Evolutionary conservation across 2,329 filamentous ascomycete genomes (phyloP), one percentile per base, ranked within the genome.

Genomic region (Neocatenulostroma microsporum): DNA sequence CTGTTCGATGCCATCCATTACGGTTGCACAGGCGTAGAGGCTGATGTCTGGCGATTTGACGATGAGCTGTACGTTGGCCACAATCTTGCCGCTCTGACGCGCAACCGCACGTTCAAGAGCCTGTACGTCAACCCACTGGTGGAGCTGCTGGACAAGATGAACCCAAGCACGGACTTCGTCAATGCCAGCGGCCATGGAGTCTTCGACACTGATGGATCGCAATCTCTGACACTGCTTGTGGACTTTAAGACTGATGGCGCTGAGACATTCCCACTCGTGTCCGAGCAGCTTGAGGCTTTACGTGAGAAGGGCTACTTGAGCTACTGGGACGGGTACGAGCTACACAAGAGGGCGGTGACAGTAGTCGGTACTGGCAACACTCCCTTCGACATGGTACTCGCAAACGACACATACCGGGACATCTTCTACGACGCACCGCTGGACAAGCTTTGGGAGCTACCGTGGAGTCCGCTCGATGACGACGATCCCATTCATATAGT

Each of bases 291-390:
- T 0, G 62, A 74, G 37, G 72, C 78, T 2, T 64, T 85, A 5
- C 67, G 78, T 3, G 61, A 72, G 26, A 65, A 63, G 26, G 70
- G 70, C n/a, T 84, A 61, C 42, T 54, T 68, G 3, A 67, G 58
- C 18, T 58, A 60, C 41, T 69, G 73, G 35, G 62, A 73, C 17
- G 65, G 76, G 32, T 67, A 63, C 12, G 53, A 62, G 12, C 53
- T 81, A 2, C 56, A 72, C 24, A 53, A 62, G 15, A 65, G 80
- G 1, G 75, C 77, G 1, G 59, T 86, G 23, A 85, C 80, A 0
- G 72, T 85, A 2, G 78, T 86, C 2, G 78, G 73, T 2, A 83
- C 79, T 1, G 82, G 82, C 10, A 73, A 74, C 45, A 71, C 75
- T 1, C 75, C 72, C 0, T 78, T 80, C 48, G 67, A 75, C 37